Evolutionary conservation across 2,329 filamentous ascomycete species (phyloP).

Genomic region (Thielaviopsis ethacetica): DNA sequence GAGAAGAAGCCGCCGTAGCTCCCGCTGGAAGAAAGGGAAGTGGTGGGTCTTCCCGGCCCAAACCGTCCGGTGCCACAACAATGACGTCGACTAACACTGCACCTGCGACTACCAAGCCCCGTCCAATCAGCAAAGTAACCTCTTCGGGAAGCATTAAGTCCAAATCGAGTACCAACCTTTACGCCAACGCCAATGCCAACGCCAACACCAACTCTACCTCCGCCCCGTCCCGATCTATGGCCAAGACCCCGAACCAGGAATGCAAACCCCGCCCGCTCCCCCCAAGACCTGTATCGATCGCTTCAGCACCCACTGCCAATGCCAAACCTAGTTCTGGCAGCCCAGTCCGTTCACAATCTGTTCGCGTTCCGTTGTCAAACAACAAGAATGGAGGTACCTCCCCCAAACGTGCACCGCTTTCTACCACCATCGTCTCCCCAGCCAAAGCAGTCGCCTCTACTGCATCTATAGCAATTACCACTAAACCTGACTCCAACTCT

Average conservation of each 20-base stretch:
- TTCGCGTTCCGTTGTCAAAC: conserved; percentile 51
- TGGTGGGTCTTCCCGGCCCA: conserved; percentile 32
- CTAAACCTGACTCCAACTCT: conserved; percentile 18
- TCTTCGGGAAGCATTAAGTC: conserved; percentile 13
- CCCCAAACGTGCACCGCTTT: conserved; percentile 45
- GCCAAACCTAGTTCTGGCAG: conserved; percentile 23
- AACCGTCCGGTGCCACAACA: conserved; percentile 19
- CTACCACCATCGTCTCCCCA: not conserved
- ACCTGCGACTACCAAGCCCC: conserved; percentile 25
- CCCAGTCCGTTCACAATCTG: conserved; percentile 48
- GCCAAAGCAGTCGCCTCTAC: no score
- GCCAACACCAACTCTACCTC: no score
- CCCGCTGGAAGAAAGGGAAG: conserved; percentile 26
- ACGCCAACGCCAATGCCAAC: conserved; percentile 14
- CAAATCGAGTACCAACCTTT: conserved; percentile 1
- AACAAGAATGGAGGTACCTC: conserved; percentile 62
- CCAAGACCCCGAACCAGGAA: conserved; percentile 37
- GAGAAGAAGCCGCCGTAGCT: conserved; percentile 27
- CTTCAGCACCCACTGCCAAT: not conserved
- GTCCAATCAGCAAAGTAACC: conserved; percentile 16
- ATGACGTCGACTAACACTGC: conserved; percentile 59
- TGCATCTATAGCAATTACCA: no score
- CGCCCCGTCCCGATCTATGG: conserved; percentile 23
- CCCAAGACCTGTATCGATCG: conserved; percentile 17
- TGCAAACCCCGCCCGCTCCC: conserved; percentile 19